Evolutionary conservation across 2,329 filamentous ascomycete species (phyloP), one percentile per base, ranked within the genome.

Genomic region (Colletotrichum musae): DNA sequence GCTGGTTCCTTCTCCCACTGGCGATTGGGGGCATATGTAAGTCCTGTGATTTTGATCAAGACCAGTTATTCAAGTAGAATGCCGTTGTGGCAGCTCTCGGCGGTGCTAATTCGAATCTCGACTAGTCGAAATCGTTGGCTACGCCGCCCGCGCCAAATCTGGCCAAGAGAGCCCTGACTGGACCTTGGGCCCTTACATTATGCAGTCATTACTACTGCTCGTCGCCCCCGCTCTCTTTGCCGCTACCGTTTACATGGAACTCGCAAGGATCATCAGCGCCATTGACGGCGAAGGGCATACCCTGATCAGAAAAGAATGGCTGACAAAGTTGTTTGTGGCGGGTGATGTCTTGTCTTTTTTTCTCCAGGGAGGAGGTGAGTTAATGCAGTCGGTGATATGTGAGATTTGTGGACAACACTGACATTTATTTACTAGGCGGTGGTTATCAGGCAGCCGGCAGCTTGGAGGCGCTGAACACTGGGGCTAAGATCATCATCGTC

Each of bases 251-350:
- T 87, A 87, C 79, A 87, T 87, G 83, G 79, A 80, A 12, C 79
- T 86, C 5, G 82, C 81, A 12, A 79, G 85, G 9, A 73, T 85
- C n/a, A 81, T 86, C 56, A 74, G 73, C 5, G 76, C 79, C 32
- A 76, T 83, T 3, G 77, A 78, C 5, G 81, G 77, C 13, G 77
- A 81, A 43, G 61, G 71, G 0, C 76, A 77, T 61, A 77, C 77
- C 2, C 51, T 81, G 24, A 75, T 83, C 13, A 75, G 70, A 2
- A 72, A 77, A 5, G 69, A 69, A 3, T 85, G 84, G 81, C 74
- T 89, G 6, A 89, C 87, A 3, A 86, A 83, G 61, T 77, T 86
- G 26, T 90, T 90, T 68, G 86, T 91, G 2, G 61, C 75, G 6
- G 86, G 87, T 21, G 88, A 90, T 70, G 74, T 89, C 1, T 51